Evolutionary conservation across 2,329 filamentous ascomycete species (phyloP).

Genomic region (Talaromyces marneffei): DNA sequence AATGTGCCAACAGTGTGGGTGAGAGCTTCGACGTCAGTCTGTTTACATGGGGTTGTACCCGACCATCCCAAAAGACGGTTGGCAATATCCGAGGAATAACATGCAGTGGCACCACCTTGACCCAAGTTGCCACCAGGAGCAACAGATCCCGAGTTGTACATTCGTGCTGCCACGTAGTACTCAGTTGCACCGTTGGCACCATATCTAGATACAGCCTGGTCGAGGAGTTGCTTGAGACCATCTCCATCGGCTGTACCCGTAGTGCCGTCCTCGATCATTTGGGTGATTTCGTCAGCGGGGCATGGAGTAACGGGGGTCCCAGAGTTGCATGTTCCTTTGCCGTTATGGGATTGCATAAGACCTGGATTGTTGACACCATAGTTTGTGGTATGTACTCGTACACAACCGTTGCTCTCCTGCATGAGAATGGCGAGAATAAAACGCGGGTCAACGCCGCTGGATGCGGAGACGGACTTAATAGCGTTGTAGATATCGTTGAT

Average conservation of each 20-base stretch:
- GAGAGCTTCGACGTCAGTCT: neutral
- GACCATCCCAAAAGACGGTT: constrained; percentile 44
- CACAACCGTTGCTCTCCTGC: constrained; percentile 38
- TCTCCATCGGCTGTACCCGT: constrained; percentile 23
- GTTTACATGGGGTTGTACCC: constrained; percentile 8
- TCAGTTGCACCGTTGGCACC: constrained; percentile 13
- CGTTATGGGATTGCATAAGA: constrained; percentile 33
- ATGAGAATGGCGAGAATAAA: constrained; percentile 38
- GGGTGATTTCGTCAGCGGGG: constrained; percentile 16
- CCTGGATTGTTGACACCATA: constrained; percentile 37
- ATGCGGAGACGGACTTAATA: constrained; percentile 28
- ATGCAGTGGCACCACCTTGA: constrained; percentile 39
- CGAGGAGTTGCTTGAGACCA: constrained; percentile 25
- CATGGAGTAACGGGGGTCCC: constrained; percentile 13
- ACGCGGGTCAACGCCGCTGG: constrained; percentile 28
- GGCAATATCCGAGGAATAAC: constrained; percentile 49
- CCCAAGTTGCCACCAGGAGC: constrained; percentile 22
- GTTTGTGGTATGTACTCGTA: constrained; percentile 33
- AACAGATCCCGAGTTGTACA: constrained; percentile 33
- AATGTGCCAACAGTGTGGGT: neutral
- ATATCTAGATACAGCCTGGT: constrained; percentile 7
- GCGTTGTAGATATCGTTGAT: constrained; percentile 23
- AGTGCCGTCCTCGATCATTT: constrained; percentile 29
- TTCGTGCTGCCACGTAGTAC: constrained; percentile 24
- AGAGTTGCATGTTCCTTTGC: constrained; percentile 27